A percentile compares a stretch with the other conserved stretches of the same genome.
Conservation (phyloP, 208 protist genomes). For the Leishmania major region DNA sequence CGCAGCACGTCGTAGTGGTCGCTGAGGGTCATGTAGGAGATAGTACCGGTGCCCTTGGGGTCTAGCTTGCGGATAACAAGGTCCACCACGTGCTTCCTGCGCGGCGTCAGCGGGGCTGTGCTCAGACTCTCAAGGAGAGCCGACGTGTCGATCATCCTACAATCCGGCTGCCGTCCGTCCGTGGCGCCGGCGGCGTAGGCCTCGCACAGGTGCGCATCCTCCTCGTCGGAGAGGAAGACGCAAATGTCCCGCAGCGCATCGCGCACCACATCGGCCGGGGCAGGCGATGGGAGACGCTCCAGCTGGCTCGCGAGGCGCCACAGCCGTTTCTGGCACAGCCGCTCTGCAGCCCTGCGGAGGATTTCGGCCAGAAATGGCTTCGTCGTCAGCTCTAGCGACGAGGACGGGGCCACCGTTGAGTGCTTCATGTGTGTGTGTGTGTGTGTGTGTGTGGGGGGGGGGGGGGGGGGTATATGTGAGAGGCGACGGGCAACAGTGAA, state of each 20-base stretch:
- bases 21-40: conserved; percentile 46
- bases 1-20: conserved; percentile 74
- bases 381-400: conserved; percentile 22
- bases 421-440: not conserved
- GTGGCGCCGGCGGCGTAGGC: conserved; percentile 18
- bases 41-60: conserved; percentile 43
- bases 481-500: not conserved
- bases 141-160: conserved; percentile 15
- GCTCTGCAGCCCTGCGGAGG: conserved; percentile 61
- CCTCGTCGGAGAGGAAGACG: conserved; percentile 71
- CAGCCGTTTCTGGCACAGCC: conserved; percentile 65
- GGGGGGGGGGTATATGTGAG: not conserved
- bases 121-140: conserved; percentile 54
- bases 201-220: conserved; percentile 44
- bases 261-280: conserved; percentile 40
- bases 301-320: conserved; percentile 62
- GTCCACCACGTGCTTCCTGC: conserved; percentile 63
- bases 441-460: not conserved
- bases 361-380: conserved; percentile 38
- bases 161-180: not conserved
- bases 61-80: conserved; percentile 71
- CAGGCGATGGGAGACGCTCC: conserved; percentile 28
- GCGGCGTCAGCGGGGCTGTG: conserved; percentile 40
- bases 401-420: conserved; percentile 7
- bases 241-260: conserved; percentile 64